A percentile compares a stretch with the other conserved stretches of the same genome.
These are phyloP conservation scores for Cicer arietinum DNA, from an alignment of 306 rosid genomes.

Conservation along the genomic window DNA sequence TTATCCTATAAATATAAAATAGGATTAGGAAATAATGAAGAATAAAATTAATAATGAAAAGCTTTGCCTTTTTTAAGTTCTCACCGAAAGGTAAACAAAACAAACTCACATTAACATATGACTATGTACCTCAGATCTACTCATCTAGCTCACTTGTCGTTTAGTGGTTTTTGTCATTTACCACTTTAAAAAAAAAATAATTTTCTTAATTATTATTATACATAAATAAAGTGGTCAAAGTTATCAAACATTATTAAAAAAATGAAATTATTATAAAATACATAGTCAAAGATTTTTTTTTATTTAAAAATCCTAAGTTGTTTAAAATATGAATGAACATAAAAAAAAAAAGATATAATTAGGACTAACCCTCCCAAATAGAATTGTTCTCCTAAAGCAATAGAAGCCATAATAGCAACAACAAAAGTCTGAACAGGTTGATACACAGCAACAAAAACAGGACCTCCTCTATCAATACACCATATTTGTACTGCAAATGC, in stretches of 20 bases:
- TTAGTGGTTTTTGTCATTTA: too few relatives aligned
- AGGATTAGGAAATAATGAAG: neutral
- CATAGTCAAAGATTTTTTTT: too few relatives aligned
- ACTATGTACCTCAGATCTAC: too few relatives aligned
- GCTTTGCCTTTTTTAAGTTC: slow-evolving; percentile 18
- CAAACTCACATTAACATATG: neutral
- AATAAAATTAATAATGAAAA: slow-evolving; percentile 22
- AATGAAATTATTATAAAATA: too few relatives aligned
- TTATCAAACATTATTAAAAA: too few relatives aligned
- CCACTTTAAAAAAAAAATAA: too few relatives aligned
- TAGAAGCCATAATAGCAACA: slow-evolving; percentile 91
- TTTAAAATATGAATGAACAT: too few relatives aligned
- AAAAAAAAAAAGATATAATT: neutral
- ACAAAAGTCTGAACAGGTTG: slow-evolving; percentile 99
- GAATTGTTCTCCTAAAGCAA: slow-evolving; percentile 94
- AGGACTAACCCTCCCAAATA: slow-evolving; percentile 80
- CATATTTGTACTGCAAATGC: slow-evolving; percentile 99
- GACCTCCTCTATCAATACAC: slow-evolving; percentile 99
- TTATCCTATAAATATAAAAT: slow-evolving; percentile 57
- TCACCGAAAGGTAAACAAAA: slow-evolving; percentile 46
- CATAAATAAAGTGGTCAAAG: too few relatives aligned
- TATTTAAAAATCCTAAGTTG: too few relatives aligned
- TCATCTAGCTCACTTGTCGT: too few relatives aligned
- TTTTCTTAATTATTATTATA: too few relatives aligned
- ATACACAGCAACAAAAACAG: slow-evolving; percentile 96